Evolutionary conservation across 768 basidiomycete species (phyloP), one percentile per base, ranked within the genome.

Genomic region (Coprinopsis cinerea): DNA sequence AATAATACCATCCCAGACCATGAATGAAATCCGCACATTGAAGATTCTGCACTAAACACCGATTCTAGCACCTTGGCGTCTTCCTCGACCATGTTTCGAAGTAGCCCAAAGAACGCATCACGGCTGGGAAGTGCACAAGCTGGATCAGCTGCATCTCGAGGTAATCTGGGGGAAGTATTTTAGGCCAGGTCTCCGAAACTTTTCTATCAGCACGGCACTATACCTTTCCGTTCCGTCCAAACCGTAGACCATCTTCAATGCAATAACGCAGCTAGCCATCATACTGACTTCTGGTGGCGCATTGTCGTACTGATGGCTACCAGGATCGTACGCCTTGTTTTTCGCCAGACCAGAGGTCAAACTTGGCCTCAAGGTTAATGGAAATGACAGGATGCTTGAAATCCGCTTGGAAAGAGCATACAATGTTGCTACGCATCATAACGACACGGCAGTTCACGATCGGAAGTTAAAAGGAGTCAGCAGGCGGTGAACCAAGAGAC

Each of bases 211-310:
- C 39, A 14, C n/a, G 2, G 54, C 68, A n/a, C n/a, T n/a, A 52
- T 60, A 82, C 87, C 88, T 77, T 47, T 58, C 49, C 54, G 68
- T 69, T 24, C 82, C 88, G 61, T 93, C 91, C 24, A 93, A 60
- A 0, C 92, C 93, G 58, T 93, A 93, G 22, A 83, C 77, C 74
- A 95, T 74, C 68, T 93, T 94, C 57, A 93, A 70, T 28, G 83
- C 81, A 10, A 91, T 73, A 11, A 92, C 72, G 42, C 77, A 76
- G 13, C 70, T 71, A 1, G 77, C 80, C 37, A 79, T 61, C 20
- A 90, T 66, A 2, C 76, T 75, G 43, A 85, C 67, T 60, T 93
- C 91, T 9, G 83, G 76, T 4, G 88, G 81, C 24, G 77, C 74
- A 55, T 77, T 81, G 63, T 89, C 88, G 47, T 75, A 71, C 47